Base-by-base conservation (phyloP, 2,329 filamentous ascomycete genomes). In the Sporothrix phasma region DNA sequence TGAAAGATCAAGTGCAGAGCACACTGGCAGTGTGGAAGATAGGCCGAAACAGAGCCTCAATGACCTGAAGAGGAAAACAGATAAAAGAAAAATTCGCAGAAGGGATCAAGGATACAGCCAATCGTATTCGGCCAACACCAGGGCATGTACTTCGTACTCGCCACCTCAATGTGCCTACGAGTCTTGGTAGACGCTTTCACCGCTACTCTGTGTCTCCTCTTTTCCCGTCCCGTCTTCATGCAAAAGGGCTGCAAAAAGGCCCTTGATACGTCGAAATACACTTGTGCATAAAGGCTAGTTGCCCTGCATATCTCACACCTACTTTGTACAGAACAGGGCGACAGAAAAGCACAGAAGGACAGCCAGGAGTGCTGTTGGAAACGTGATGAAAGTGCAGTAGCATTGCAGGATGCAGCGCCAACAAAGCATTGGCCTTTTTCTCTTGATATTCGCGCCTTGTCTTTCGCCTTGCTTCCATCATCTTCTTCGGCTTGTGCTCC, bases 341-440 rank as follows among this genome's bases (percentile, higher is more conserved):
- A 31, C 31, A 34, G 5, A 10, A 53, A 15, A 53, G 15, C 26
- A 31, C 26, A 31, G n/a, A 34, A 53, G 47, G 47, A 11, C 3
- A 45, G n/a, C 41, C n/a, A 45, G 10, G 6, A 15, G 22, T 24
- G 19, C n/a, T 37, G 29, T 22, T 17, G 46, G 22, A 45, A 45
- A 11, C 54, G 61, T 63, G 61, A 62, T 37, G 39, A 62, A 53
- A 41, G 26, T 63, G 43, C 41, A 63, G 41, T 11, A 63, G 58
- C 15, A 22, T 41, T 58, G 51, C 29, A 41, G 22, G n/a, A 41
- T 56, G 54, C 37, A 37, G 22, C 47, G 64, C 61, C 61, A 63
- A 17, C 61, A 24, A 56, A 51, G 47, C 24, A 15, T 19, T 45
- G 31, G 15, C 41, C 29, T 47, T 29, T 37, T 46, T n/a, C 24